A percentile compares a stretch with the other conserved stretches of the same genome.
phyloP scores from a whole-genome alignment of 352 stramenopile genomes.

The Phytopythium oedochilum region DNA sequence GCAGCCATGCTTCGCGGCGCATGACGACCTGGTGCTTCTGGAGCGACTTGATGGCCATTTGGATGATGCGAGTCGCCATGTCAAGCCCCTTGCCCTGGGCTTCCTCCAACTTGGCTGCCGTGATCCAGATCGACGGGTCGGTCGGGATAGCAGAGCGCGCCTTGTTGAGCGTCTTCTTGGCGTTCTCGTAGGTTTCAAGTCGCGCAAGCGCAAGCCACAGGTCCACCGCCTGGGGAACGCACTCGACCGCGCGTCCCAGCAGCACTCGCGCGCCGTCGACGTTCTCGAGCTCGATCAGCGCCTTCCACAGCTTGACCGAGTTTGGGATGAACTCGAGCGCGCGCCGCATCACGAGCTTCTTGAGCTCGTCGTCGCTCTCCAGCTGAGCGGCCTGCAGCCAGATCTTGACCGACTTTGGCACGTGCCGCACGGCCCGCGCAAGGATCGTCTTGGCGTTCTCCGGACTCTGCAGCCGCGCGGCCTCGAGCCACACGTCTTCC shows the following conservation, averaged over 20 bases:
- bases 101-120: constrained; percentile 98
- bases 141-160: constrained; percentile 92
- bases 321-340: constrained; percentile 96
- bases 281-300: constrained; percentile 97
- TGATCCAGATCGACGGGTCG: constrained; percentile 98
- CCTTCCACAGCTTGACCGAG: constrained; percentile 98
- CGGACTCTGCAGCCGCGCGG: constrained; percentile 91
- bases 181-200: constrained; percentile 98
- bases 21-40: constrained; percentile 89
- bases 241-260: constrained; percentile 96
- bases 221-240: constrained; percentile 95
- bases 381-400: constrained; percentile 96
- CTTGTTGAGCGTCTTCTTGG: constrained; percentile 97
- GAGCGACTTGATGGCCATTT: constrained; percentile 86
- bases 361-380: constrained; percentile 85
- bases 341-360: constrained; percentile 88
- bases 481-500: constrained; percentile 99
- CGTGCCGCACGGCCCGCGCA: constrained; percentile 90
- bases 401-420: constrained; percentile 94
- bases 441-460: constrained; percentile 97
- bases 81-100: constrained; percentile 89
- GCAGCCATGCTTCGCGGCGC: constrained; percentile 95
- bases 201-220: constrained; percentile 98
- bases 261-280: constrained; percentile 95
- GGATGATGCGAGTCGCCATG: constrained; percentile 82